These are phyloP conservation scores for Fusarium secorum DNA, from an alignment of 2,329 filamentous ascomycete species.

Conservation along the genomic window DNA sequence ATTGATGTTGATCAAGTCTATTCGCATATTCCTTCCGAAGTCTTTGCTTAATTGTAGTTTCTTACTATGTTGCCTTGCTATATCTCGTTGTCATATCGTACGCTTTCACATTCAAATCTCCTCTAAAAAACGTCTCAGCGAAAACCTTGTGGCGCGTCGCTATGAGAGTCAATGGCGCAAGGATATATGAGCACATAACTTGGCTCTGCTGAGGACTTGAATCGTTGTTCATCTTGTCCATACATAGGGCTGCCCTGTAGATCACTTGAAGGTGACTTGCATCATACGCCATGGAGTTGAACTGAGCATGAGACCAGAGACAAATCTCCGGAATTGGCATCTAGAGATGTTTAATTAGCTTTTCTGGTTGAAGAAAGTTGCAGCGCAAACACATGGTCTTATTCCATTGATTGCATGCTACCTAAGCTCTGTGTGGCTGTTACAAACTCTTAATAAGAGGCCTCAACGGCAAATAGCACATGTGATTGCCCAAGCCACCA, in stretches of 20 bases:
- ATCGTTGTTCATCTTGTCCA: neutral
- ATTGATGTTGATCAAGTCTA: neutral
- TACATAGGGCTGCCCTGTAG: neutral
- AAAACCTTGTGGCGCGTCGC: fast-evolving
- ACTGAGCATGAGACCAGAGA: neutral
- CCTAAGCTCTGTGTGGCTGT: neutral
- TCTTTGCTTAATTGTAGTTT: no score
- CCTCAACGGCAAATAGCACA: neutral
- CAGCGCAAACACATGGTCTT: neutral
- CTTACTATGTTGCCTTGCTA: fast-evolving
- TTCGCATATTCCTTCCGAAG: no score
- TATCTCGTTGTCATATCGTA: neutral
- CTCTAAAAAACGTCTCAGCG: fast-evolving
- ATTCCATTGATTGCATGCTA: neutral
- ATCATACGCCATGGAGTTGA: neutral
- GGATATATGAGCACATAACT: neutral
- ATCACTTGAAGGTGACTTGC: neutral
- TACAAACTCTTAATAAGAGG: neutral
- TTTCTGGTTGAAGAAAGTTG: neutral
- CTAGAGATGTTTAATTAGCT: fast-evolving
- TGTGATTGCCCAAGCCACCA: neutral
- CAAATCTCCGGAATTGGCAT: fast-evolving
- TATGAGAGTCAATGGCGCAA: neutral
- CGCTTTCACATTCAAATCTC: neutral
- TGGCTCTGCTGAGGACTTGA: fast-evolving